Percentiles rank a stretch among this genome's conserved stretches.
phyloP scores from a whole-genome alignment of 371 early-diverging fungal genomes.

The Mucor circinelloides region DNA sequence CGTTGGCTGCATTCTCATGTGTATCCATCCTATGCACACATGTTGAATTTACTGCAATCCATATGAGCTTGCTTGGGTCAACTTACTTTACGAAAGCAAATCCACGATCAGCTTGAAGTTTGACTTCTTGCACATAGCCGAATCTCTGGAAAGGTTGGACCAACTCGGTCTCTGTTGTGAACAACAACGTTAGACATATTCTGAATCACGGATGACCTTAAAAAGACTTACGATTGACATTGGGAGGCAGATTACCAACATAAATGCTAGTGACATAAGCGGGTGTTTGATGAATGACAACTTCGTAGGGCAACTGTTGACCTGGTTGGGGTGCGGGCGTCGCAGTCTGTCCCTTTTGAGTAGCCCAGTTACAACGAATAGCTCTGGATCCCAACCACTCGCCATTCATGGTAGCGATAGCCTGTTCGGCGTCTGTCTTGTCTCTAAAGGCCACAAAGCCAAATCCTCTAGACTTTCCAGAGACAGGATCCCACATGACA shows the following conservation, averaged over 20 bases:
- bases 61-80: background rate
- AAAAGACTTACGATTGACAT: slow-evolving; percentile 26
- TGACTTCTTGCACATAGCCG: slow-evolving; percentile 78
- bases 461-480: slow-evolving; percentile 83
- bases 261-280: slow-evolving; percentile 87
- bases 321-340: slow-evolving; percentile 58
- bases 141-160: slow-evolving; percentile 66
- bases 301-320: slow-evolving; percentile 68
- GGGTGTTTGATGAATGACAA: slow-evolving; percentile 74
- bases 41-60: background rate
- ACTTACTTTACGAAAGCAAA: slow-evolving; percentile 86
- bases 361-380: slow-evolving; percentile 75
- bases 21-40: slow-evolving; percentile 68
- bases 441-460: slow-evolving; percentile 85
- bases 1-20: slow-evolving; percentile 88
- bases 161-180: slow-evolving; percentile 18
- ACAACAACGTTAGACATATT: slow-evolving; percentile 22
- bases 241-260: slow-evolving; percentile 82
- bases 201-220: background rate
- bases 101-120: slow-evolving; percentile 89
- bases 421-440: slow-evolving; percentile 77
- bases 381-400: slow-evolving; percentile 65
- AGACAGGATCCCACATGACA: slow-evolving; percentile 78
- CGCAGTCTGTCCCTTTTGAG: slow-evolving; percentile 61
- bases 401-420: slow-evolving; percentile 89